A percentile compares a stretch with the other conserved stretches of the same genome.
Evolutionary conservation across 179 eudicot species (phyloP).

Genomic region (Silene coronaria): DNA sequence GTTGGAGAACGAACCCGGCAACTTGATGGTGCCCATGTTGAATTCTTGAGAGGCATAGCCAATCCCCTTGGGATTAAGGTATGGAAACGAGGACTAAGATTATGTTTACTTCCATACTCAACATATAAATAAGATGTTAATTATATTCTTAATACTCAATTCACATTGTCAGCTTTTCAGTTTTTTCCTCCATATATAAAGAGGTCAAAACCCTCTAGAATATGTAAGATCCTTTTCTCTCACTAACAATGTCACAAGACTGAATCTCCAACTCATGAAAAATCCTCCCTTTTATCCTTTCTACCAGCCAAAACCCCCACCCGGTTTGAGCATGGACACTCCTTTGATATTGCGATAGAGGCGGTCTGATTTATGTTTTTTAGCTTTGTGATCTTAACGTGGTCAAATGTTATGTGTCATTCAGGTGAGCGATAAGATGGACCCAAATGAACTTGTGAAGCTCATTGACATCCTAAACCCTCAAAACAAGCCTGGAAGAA

Average conservation of each 20-base stretch:
- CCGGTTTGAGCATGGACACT: neutral
- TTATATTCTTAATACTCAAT: no score
- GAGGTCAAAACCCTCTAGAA: no score
- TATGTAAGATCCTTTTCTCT: no score
- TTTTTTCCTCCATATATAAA: no score
- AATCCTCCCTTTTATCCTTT: neutral
- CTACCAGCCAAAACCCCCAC: neutral
- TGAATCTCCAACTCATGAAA: neutral
- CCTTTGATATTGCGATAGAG: neutral
- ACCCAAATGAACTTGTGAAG: constrained; percentile 36
- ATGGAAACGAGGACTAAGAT: neutral
- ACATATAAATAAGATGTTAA: no score
- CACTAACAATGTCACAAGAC: neutral
- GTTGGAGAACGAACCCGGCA: constrained; percentile 53
- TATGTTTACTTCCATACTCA: neutral
- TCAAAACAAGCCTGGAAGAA: constrained; percentile 39
- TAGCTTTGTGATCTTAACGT: neutral
- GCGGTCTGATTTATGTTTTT: neutral
- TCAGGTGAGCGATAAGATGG: constrained; percentile 43
- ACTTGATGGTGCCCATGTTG: constrained; percentile 54
- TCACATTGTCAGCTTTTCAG: no score
- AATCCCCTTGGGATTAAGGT: constrained; percentile 54
- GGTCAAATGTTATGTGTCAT: constrained; percentile 11
- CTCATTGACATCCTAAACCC: constrained; percentile 40
- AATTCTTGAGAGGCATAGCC: constrained; percentile 45